A percentile compares a stretch with the other conserved stretches of the same genome.
phyloP scores from a whole-genome alignment of 768 basidiomycete genomes.

The Panaeolus papilionaceus region DNA sequence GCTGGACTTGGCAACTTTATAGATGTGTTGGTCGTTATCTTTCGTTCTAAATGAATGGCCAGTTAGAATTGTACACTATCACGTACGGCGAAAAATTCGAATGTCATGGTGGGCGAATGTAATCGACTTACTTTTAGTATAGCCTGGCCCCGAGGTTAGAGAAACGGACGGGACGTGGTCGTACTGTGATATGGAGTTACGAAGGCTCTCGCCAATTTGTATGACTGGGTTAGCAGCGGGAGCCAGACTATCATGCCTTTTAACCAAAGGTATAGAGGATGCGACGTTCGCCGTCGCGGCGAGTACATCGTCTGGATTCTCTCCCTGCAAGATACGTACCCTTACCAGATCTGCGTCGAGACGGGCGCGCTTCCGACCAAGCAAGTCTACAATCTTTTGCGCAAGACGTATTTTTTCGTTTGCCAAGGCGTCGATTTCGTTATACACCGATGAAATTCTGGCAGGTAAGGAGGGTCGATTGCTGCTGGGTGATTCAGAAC shows the following conservation, averaged over 20 bases:
- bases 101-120: neutral
- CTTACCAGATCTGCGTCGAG: slow-evolving; percentile 49
- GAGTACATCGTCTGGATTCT: slow-evolving; percentile 33
- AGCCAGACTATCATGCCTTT: slow-evolving; percentile 25
- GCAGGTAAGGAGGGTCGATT: slow-evolving; percentile 35
- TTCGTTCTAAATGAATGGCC: slow-evolving; percentile 36
- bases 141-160: slow-evolving; percentile 29
- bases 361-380: slow-evolving; percentile 46
- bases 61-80: neutral
- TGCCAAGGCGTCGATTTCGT: slow-evolving; percentile 42
- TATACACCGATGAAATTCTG: slow-evolving; percentile 41
- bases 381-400: slow-evolving; percentile 46
- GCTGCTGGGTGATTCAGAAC: slow-evolving; percentile 30
- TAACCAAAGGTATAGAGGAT: slow-evolving; percentile 27
- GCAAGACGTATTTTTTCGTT: slow-evolving; percentile 46
- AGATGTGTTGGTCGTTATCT: slow-evolving; percentile 39
- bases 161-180: slow-evolving; percentile 21
- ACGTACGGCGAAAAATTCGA: neutral
- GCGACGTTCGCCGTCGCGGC: slow-evolving; percentile 15
- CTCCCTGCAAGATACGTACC: slow-evolving; percentile 47
- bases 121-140: slow-evolving; percentile 38
- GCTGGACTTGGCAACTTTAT: slow-evolving; percentile 43
- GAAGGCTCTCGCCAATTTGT: slow-evolving; percentile 42
- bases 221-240: slow-evolving; percentile 32
- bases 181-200: slow-evolving; percentile 30